Evolutionary conservation across 2,329 filamentous ascomycete species (phyloP).

Genomic region (Colletotrichum cuscutae): DNA sequence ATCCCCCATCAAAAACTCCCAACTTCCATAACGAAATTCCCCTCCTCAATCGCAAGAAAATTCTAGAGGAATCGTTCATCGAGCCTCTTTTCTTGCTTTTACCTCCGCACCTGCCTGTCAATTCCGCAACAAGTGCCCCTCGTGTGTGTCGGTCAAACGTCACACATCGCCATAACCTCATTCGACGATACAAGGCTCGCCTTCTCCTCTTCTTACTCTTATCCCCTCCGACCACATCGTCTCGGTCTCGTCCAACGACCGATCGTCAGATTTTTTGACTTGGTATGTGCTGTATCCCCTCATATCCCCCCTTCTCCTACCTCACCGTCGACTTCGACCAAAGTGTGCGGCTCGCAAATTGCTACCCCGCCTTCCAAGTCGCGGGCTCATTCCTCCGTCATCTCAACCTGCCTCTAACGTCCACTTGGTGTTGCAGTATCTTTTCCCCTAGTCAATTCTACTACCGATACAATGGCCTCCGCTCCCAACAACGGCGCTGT

Average conservation of each 20-base stretch:
- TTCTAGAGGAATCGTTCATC: slow-evolving; percentile 10
- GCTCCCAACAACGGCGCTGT: slow-evolving; percentile 69
- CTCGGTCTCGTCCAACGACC: slow-evolving; percentile 24
- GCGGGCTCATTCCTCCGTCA: neutral
- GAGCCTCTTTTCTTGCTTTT: slow-evolving; percentile 33
- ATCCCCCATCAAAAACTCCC: slow-evolving; percentile 52
- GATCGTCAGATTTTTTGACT: slow-evolving; percentile 31
- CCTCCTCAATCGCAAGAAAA: slow-evolving; percentile 34
- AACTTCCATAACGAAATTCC: slow-evolving; percentile 35
- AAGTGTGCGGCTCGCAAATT: slow-evolving; percentile 3
- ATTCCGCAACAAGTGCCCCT: slow-evolving; percentile 29
- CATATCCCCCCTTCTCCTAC: neutral
- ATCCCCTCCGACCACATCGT: slow-evolving; percentile 9
- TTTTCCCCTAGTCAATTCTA: slow-evolving; percentile 33
- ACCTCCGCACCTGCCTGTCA: slow-evolving; percentile 34
- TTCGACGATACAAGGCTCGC: slow-evolving; percentile 26
- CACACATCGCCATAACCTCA: slow-evolving; percentile 29
- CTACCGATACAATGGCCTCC: slow-evolving; percentile 66
- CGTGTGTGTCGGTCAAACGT: slow-evolving; percentile 36
- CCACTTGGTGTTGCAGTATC: slow-evolving; percentile 29
- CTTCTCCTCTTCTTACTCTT: slow-evolving; percentile 19
- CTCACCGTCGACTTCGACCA: neutral
- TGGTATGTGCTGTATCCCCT: slow-evolving; percentile 24
- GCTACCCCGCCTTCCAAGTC: neutral
- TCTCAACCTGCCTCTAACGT: neutral